These are phyloP conservation scores for Elymus sibiricus DNA, from an alignment of 176 grass and related monocot genomes.

Conservation along the genomic window DNA sequence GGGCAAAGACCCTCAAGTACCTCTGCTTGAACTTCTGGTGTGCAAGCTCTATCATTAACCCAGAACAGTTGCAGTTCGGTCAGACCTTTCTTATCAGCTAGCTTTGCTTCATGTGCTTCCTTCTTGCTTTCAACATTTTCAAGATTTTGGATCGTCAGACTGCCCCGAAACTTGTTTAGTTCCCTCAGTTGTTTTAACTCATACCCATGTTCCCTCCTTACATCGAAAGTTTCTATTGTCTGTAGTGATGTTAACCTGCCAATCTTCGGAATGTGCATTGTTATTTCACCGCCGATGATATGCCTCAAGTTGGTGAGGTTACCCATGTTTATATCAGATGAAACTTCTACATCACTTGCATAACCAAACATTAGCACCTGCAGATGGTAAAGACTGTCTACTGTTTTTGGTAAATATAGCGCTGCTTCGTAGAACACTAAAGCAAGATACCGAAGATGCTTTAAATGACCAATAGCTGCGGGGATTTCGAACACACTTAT, in stretches of 20 bases:
- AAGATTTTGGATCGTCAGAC: background rate
- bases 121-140: conserved; percentile 17
- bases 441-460: conserved; percentile 23
- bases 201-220: background rate
- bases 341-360: background rate
- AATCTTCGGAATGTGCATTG: background rate
- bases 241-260: conserved; percentile 1
- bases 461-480: background rate
- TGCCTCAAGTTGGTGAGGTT: conserved; percentile 1
- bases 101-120: background rate
- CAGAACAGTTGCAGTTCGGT: background rate
- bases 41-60: background rate
- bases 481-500: background rate
- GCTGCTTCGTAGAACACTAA: background rate
- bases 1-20: conserved; percentile 17
- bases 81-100: background rate
- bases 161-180: conserved; percentile 15
- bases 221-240: background rate
- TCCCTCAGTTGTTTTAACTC: conserved; percentile 28
- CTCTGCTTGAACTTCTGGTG: background rate
- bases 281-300: background rate
- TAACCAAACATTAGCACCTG: background rate
- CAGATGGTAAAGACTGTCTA: conserved; percentile 26
- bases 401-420: background rate
- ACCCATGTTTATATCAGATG: background rate